Base-by-base conservation (phyloP, 1,284 basidiomycete genomes). In the Microbotryomycetes sp. region DNA sequence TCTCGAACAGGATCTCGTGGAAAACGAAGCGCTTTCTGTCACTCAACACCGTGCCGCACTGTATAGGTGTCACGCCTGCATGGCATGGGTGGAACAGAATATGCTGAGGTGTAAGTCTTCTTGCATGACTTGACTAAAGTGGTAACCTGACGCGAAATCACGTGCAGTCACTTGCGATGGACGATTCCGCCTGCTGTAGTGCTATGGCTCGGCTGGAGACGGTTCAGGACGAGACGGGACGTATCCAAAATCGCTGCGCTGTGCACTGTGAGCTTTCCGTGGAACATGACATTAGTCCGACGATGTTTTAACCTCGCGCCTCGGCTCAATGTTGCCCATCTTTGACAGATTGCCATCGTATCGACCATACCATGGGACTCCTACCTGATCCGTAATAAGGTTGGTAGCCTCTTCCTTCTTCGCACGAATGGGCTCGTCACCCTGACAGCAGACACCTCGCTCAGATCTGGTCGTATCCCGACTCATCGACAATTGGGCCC, bases 361-460 rank as follows among this genome's bases (percentile, higher is more conserved):
- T 65, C 67, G 9, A 72, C 72, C 2, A 72, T 68, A 23, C 72
- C 72, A 22, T 73, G 72, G 71, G 72, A 74, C 49, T 71, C 68
- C 14, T 73, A 71, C 52, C 60, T 74, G 29, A 70, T 74, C 42
- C 64, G 63, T 12, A 67, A 58, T 28, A 54, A 58, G 23, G 66
- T 64, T 0, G 45, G 63, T 31, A 19, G 7, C 22, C 23, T 7
- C 26, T 9, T 28, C 14, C 6, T n/a, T 29, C 23, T 9, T 12
- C 4, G 19, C n/a, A 14, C 1, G 46, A 5, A 9, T 47, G 22
- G 22, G 6, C 6, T 29, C 42, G 15, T 23, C 23, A 6, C 25
- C 28, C 14, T 22, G 12, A 9, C 49, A 15, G 1, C 6, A 15
- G 12, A 19, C 16, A 42, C 28, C n/a, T 9, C 3, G 22, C 5